Base-by-base conservation (phyloP, 768 basidiomycete genomes). In the Phlebiopsis gigantea region DNA sequence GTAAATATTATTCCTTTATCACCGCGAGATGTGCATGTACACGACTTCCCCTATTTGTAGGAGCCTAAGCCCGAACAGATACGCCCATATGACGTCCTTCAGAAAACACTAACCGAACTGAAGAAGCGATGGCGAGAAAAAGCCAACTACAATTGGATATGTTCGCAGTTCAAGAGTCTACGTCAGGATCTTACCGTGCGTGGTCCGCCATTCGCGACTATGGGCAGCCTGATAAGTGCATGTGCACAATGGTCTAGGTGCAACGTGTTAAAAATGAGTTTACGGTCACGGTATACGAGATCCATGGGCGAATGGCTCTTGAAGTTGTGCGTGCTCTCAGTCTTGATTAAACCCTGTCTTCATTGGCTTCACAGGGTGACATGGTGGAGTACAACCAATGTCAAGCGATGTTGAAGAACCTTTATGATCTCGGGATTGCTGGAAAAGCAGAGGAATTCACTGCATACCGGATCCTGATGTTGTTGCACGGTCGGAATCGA, bases 381-480 rank as follows among this genome's bases (percentile, higher is more conserved):
- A 90, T 99, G 80, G 94, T 97, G 62, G 97, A 99, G 81, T 98
- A 96, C 69, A 98, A 97, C 71, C 91, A 95, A 71, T 99, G 97
- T 73, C 94, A 98, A 71, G 88, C 89, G 28, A 88, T 91, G 62
- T 75, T 98, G 44, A 88, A 88, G 66, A 81, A 82, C 50, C 82
- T 99, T 24, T 98, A 99, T 71, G 94, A 96, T 62, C 83, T 95
- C 56, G 94, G 94, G 42, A 85, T 99, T 51, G 84, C 86, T 46
- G 97, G 95, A 52, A 90, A 91, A 69, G 88, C 88, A 9, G 91
- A 96, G 67, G 97, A 99, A 73, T 99, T 98, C 66, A 85, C 95
- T 14, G 96, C 94, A 51, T 99, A 99, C 70, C 91, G 93, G 47
- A 97, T 99, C 68, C 82, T 99, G 49, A 94, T 98, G 84, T 79